phyloP scores from a whole-genome alignment of 2,329 filamentous ascomycete species.

The Gyromitra esculenta region DNA sequence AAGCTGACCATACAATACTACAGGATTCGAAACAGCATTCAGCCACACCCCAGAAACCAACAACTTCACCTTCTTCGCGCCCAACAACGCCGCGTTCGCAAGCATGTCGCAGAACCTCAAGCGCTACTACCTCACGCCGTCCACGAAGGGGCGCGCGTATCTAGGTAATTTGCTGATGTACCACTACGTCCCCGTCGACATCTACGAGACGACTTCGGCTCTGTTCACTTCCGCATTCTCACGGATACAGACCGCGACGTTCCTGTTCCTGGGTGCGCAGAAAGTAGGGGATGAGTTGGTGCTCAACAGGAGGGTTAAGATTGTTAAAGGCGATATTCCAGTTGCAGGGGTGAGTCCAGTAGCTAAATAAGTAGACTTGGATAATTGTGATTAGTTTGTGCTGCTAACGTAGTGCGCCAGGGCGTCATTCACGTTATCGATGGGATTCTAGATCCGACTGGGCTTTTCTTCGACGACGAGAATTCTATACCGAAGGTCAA shows the following conservation, averaged over 20 bases:
- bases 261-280: constrained; percentile 20
- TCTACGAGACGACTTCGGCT: constrained; percentile 17
- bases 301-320: constrained; percentile 27
- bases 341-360: constrained; percentile 13
- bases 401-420: background rate
- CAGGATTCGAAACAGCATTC: constrained; percentile 58
- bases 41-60: constrained; percentile 56
- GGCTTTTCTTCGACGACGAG: constrained; percentile 31
- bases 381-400: too few species aligned
- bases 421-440: constrained; percentile 31
- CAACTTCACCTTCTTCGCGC: constrained; percentile 59
- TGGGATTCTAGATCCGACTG: constrained; percentile 23
- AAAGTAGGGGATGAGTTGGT: constrained; percentile 18
- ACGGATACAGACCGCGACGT: constrained; percentile 22
- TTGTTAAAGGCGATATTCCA: constrained; percentile 27
- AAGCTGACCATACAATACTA: background rate
- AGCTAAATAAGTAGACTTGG: background rate
- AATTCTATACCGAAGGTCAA: constrained; percentile 27
- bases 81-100: constrained; percentile 58
- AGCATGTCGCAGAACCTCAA: constrained; percentile 58
- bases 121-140: constrained; percentile 56
- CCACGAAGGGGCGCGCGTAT: constrained; percentile 58
- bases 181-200: constrained; percentile 37
- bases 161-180: constrained; percentile 57
- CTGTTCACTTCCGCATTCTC: constrained; percentile 21